Percentiles rank a stretch among this genome's conserved stretches.
phyloP scores from a whole-genome alignment of 179 eudicot genomes.

The Beta macrorhiza region DNA sequence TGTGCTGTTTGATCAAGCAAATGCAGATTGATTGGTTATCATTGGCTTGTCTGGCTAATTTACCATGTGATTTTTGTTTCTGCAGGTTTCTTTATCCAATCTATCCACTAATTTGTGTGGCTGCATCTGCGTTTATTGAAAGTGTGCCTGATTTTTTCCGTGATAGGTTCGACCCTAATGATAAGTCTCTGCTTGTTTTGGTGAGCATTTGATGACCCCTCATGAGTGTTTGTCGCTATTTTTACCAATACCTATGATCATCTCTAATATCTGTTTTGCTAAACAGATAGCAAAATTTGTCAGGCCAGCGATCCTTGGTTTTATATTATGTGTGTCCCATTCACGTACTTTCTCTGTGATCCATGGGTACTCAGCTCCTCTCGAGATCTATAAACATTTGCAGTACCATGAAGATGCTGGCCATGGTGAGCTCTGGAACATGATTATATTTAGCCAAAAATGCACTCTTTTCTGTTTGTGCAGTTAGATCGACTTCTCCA shows the following conservation, averaged over 20 bases:
- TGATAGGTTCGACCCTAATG: slow-evolving; percentile 55
- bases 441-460: not conserved
- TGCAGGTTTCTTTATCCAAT: slow-evolving; percentile 94
- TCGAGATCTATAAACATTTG: slow-evolving; percentile 96
- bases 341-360: slow-evolving; percentile 87
- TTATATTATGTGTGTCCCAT: slow-evolving; percentile 78
- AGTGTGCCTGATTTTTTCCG: slow-evolving; percentile 86
- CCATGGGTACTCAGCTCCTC: slow-evolving; percentile 91
- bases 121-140: slow-evolving; percentile 90
- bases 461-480: not conserved
- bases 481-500: not conserved
- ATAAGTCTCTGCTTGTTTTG: slow-evolving; percentile 46
- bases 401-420: slow-evolving; percentile 86
- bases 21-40: not conserved
- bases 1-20: not conserved
- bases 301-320: slow-evolving; percentile 76
- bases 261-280: slow-evolving; percentile 25
- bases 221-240: not conserved
- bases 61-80: slow-evolving; percentile 7
- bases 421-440: slow-evolving; percentile 42
- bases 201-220: slow-evolving; percentile 36
- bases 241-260: not conserved
- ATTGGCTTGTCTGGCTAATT: not conserved
- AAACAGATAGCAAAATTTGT: slow-evolving; percentile 68
- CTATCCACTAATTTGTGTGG: slow-evolving; percentile 91